phyloP scores from a whole-genome alignment of 176 grass and related monocot genomes.

The Carex kokanica region DNA sequence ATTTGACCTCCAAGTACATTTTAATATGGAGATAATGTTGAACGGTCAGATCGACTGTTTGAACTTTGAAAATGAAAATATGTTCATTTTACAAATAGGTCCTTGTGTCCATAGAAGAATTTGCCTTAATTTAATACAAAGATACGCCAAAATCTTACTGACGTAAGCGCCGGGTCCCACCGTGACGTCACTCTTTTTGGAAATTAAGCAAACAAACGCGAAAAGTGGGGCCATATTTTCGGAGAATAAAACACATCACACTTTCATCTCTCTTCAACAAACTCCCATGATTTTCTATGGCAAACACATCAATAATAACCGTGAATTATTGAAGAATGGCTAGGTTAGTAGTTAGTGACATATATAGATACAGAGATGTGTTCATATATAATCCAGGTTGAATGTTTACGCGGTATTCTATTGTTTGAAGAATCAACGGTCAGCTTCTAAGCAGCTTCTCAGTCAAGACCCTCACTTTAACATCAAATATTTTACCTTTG shows the following conservation, averaged over 20 bases:
- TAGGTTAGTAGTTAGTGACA: not conserved
- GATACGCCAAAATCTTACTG: not conserved
- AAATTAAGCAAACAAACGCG: not conserved
- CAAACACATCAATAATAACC: not conserved
- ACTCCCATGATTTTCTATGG: not conserved
- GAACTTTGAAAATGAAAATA: too few species aligned
- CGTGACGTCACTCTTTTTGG: not conserved
- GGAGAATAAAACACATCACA: not conserved
- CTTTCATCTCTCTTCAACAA: not conserved
- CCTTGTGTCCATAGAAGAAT: too few species aligned
- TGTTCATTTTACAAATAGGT: too few species aligned
- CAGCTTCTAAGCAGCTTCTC: conserved; percentile 1
- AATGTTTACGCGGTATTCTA: not conserved
- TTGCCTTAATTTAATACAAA: too few species aligned
- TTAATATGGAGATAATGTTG: too few species aligned
- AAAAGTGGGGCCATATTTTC: not conserved
- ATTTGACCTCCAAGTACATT: too few species aligned
- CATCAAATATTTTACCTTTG: not conserved
- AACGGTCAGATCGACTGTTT: too few species aligned
- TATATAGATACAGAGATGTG: not conserved
- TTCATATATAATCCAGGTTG: not conserved
- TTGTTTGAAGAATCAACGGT: conserved; percentile 19
- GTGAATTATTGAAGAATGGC: not conserved
- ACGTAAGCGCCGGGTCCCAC: not conserved
- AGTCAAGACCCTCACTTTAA: conserved; percentile 6